phyloP scores from a whole-genome alignment of 2,329 filamentous ascomycete genomes.

The Arthrobotrys sinensis region DNA sequence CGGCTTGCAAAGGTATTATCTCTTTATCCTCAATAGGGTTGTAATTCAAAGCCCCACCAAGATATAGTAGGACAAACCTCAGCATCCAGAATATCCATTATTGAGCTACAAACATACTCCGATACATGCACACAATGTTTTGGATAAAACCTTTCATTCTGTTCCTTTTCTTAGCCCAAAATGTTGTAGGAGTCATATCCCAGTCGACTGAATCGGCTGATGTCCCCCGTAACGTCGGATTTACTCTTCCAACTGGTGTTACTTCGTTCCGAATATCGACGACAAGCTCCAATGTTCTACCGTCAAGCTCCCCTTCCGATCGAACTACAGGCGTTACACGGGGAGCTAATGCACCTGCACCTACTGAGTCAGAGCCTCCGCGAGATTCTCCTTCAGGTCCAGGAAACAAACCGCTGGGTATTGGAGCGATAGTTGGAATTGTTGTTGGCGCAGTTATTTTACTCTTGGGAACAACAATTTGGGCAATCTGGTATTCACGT shows the following conservation, averaged over 20 bases:
- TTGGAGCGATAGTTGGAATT: background rate
- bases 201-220: slow-evolving; percentile 14
- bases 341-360: too few relatives aligned
- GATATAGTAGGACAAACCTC: too few relatives aligned
- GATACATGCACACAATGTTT: background rate
- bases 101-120: background rate
- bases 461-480: background rate
- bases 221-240: slow-evolving; percentile 5
- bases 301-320: background rate
- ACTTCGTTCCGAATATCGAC: background rate
- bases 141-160: background rate
- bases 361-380: background rate
- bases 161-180: background rate
- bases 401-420: background rate
- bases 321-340: background rate
- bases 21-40: too few relatives aligned
- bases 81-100: background rate
- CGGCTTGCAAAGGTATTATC: too few relatives aligned
- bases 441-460: background rate
- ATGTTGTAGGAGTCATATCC: background rate
- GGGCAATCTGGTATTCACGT: slow-evolving; percentile 5
- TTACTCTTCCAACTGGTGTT: background rate
- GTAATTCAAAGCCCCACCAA: too few relatives aligned
- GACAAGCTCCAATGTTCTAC: background rate
- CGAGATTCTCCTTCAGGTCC: background rate